These are phyloP conservation scores for Mycena albidolilacea DNA, from an alignment of 768 basidiomycete species.

Conservation along the genomic window DNA sequence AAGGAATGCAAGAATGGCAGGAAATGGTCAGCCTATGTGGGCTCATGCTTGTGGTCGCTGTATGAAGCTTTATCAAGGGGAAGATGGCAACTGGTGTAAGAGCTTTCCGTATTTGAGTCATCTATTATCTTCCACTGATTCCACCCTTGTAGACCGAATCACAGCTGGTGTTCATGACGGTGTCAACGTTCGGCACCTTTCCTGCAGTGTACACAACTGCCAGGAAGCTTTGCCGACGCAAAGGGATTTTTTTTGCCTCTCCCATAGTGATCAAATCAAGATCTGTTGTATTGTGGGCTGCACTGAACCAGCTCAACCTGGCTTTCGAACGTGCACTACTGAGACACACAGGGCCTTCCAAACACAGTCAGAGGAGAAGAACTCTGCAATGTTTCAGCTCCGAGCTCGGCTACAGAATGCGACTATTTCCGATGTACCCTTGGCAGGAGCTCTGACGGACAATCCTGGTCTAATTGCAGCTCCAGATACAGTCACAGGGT, in stretches of 20 bases:
- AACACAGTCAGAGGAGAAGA: neutral
- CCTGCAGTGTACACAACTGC: neutral
- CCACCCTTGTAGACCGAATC: neutral
- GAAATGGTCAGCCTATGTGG: constrained; percentile 30
- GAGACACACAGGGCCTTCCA: neutral
- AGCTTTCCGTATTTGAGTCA: neutral
- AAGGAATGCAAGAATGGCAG: constrained; percentile 17
- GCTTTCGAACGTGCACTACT: neutral
- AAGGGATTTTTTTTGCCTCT: neutral
- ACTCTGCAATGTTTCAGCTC: neutral
- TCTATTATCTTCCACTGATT: neutral
- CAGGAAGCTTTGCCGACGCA: neutral
- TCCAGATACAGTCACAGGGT: too few species aligned
- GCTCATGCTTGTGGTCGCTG: constrained; percentile 26
- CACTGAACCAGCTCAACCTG: neutral
- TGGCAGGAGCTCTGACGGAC: neutral
- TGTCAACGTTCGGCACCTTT: neutral
- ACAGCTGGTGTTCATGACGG: neutral
- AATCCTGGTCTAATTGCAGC: too few species aligned
- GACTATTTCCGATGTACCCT: neutral
- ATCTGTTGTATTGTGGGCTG: neutral
- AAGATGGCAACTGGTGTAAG: constrained; percentile 19
- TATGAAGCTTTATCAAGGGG: constrained; percentile 19
- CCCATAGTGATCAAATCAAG: neutral
- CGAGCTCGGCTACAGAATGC: neutral